These are phyloP conservation scores for Trametes maxima DNA, from an alignment of 768 basidiomycete genomes.

Conservation along the genomic window DNA sequence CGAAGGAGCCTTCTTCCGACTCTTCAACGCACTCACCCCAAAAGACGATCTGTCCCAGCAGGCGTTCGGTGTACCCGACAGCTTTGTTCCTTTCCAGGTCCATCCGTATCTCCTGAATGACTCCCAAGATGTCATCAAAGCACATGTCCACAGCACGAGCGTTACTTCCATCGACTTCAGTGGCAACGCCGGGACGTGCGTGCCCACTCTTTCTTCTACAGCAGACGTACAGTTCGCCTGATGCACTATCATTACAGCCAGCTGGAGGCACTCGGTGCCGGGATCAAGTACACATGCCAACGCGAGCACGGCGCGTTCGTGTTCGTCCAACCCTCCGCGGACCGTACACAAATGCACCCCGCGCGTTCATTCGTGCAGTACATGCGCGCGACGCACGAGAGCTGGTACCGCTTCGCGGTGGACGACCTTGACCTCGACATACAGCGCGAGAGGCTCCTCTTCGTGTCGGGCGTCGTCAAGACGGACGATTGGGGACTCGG, in stretches of 20 bases:
- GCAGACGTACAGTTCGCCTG: neutral
- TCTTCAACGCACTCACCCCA: conserved; percentile 25
- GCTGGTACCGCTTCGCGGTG: conserved; percentile 24
- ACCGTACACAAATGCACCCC: neutral
- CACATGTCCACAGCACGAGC: conserved; percentile 8
- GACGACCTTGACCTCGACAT: conserved; percentile 8
- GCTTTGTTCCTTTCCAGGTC: neutral
- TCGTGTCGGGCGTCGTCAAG: conserved; percentile 15
- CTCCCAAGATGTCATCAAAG: conserved; percentile 1
- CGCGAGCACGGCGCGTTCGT: conserved; percentile 26
- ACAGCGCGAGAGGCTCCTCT: neutral
- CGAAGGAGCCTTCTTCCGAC: conserved; percentile 26
- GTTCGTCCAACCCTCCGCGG: conserved; percentile 5
- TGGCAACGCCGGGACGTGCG: conserved; percentile 16
- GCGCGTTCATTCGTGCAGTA: conserved; percentile 10
- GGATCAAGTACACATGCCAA: conserved; percentile 18
- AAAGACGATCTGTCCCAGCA: conserved; percentile 6
- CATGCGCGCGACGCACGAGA: conserved; percentile 18
- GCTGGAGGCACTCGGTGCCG: conserved; percentile 11
- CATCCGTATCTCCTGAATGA: neutral
- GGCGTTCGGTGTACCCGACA: conserved; percentile 5
- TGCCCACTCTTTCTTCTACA: neutral
- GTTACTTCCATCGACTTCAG: conserved; percentile 6
- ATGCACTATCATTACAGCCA: neutral
- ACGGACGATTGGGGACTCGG: conserved; percentile 19